Evolutionary conservation across 345 rosid genomes (phyloP).

Genomic region (Arabidopsis arenosa): DNA sequence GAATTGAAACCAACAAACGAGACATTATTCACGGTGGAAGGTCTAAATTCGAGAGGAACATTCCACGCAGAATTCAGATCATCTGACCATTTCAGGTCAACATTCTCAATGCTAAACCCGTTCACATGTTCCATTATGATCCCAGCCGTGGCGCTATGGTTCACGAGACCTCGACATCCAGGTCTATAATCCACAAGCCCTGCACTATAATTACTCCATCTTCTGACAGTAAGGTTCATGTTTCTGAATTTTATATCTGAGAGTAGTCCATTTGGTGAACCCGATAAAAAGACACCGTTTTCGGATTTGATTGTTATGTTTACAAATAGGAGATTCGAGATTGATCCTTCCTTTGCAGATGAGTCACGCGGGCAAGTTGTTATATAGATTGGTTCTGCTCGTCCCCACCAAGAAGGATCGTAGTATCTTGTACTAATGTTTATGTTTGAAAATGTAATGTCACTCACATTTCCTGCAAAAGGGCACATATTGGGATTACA

Average conservation of each 20-base stretch:
- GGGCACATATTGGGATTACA: not conserved
- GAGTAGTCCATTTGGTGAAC: slow-evolving; percentile 66
- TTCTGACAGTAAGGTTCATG: slow-evolving; percentile 62
- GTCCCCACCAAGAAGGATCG: slow-evolving; percentile 92
- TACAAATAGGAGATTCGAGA: slow-evolving; percentile 67
- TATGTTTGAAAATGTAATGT: slow-evolving; percentile 80
- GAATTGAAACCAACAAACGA: slow-evolving; percentile 74
- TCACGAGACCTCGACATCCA: slow-evolving; percentile 82
- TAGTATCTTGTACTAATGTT: slow-evolving; percentile 87
- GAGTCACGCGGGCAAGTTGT: slow-evolving; percentile 71
- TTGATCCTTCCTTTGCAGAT: slow-evolving; percentile 57
- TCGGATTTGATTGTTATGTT: slow-evolving; percentile 77
- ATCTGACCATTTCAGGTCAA: slow-evolving; percentile 72
- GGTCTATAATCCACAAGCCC: slow-evolving; percentile 89
- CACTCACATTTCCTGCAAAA: slow-evolving; percentile 81
- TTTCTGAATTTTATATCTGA: slow-evolving; percentile 70
- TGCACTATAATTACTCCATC: slow-evolving; percentile 70
- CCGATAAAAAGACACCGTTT: slow-evolving; percentile 85
- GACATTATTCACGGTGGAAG: slow-evolving; percentile 73
- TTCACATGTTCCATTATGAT: slow-evolving; percentile 87
- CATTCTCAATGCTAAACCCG: slow-evolving; percentile 76
- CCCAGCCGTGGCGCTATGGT: slow-evolving; percentile 69
- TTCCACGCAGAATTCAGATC: slow-evolving; percentile 54
- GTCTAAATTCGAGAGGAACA: slow-evolving; percentile 82
- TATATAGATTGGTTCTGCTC: slow-evolving; percentile 93